Evolutionary conservation across 2,329 filamentous ascomycete species (phyloP).

Genomic region (Colletotrichum kahawae): DNA sequence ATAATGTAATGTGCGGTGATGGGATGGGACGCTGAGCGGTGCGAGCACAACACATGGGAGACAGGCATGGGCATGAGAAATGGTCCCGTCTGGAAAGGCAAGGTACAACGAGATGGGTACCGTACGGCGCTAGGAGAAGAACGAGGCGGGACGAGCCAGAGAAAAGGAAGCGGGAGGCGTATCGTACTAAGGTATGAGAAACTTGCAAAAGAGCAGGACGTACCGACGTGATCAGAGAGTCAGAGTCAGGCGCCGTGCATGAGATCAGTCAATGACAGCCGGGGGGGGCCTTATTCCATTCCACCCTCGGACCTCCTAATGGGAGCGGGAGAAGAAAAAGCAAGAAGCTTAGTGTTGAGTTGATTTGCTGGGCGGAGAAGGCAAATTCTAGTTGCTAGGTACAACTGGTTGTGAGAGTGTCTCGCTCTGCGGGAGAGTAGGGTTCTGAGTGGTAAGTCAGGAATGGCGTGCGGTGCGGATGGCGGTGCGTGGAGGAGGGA

Average conservation of each 20-base stretch:
- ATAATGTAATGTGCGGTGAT: conserved; percentile 16
- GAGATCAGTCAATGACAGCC: conserved; percentile 21
- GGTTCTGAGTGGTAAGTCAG: neutral
- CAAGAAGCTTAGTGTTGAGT: conserved; percentile 8
- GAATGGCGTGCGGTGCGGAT: neutral
- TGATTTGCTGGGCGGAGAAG: conserved; percentile 13
- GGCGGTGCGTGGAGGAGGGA: neutral
- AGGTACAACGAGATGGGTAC: neutral
- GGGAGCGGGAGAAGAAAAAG: conserved; percentile 9
- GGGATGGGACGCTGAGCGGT: conserved; percentile 15
- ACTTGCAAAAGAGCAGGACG: conserved; percentile 8
- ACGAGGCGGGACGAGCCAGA: neutral
- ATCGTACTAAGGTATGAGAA: neutral
- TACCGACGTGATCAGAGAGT: conserved; percentile 12
- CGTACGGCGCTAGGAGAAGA: neutral
- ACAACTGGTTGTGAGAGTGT: conserved; percentile 1
- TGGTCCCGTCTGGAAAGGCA: conserved; percentile 2
- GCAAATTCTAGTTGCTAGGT: conserved; percentile 21
- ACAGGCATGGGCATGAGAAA: conserved; percentile 21
- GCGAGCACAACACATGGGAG: conserved; percentile 20
- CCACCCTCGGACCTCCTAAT: conserved; percentile 19
- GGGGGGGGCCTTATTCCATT: conserved; percentile 18
- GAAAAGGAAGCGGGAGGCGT: neutral
- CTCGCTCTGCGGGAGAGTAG: neutral
- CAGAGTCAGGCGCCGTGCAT: conserved; percentile 18